Percentiles rank a stretch among this genome's conserved stretches.
Evolutionary conservation across 176 grass and related monocot species (phyloP).

Genomic region (Triticum aestivum): IWGSC_CS_RefSeq_v2.1 NC_057803.1:711605198-711605697

Average conservation of each 20-base stretch:
- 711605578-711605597: too few relatives aligned
- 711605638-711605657: too few relatives aligned
- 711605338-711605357: neutral
- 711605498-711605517: too few relatives aligned
- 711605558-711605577: too few relatives aligned
- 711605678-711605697: too few relatives aligned
- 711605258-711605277: neutral
- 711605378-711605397: constrained; percentile 11
- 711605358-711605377: neutral
- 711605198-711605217: constrained; percentile 13
- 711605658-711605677: too few relatives aligned
- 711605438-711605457: neutral
- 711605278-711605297: neutral
- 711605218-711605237: neutral
- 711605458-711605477: too few relatives aligned
- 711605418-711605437: neutral
- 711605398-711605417: neutral
- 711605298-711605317: neutral
- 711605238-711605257: neutral
- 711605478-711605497: too few relatives aligned
- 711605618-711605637: too few relatives aligned
- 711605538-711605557: too few relatives aligned
- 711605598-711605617: too few relatives aligned
- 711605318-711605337: neutral
- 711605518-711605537: too few relatives aligned